phyloP scores from a whole-genome alignment of 2,329 filamentous ascomycete genomes.

The Hymenoscyphus occultus region DNA sequence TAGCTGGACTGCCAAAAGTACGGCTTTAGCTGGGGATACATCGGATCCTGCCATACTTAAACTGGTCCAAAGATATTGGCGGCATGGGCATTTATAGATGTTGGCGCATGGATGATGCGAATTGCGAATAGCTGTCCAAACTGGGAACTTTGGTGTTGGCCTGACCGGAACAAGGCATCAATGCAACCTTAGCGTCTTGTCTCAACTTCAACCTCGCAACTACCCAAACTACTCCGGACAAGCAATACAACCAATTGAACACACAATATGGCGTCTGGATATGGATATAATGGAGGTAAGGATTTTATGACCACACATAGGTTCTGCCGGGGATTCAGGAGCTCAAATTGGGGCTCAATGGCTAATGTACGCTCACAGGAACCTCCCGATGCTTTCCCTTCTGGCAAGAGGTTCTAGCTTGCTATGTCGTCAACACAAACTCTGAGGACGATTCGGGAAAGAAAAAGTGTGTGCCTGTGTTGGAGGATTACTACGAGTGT shows the following conservation, averaged over 20 bases:
- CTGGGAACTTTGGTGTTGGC: slow-evolving; percentile 13
- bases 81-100: slow-evolving; percentile 14
- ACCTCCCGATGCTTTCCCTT: slow-evolving; percentile 87
- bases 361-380: slow-evolving; percentile 29
- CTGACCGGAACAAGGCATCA: slow-evolving; percentile 20
- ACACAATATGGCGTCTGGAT: slow-evolving; percentile 71
- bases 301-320: slow-evolving; percentile 21
- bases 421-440: slow-evolving; percentile 92
- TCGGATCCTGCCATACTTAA: slow-evolving; percentile 36
- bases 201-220: slow-evolving; percentile 23
- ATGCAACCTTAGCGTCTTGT: slow-evolving; percentile 17
- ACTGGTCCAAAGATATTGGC: slow-evolving; percentile 14
- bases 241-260: slow-evolving; percentile 25
- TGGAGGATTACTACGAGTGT: slow-evolving; percentile 99
- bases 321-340: not conserved
- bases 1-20: slow-evolving; percentile 70
- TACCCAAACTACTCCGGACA: slow-evolving; percentile 13
- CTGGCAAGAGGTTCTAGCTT: slow-evolving; percentile 98
- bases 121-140: slow-evolving; percentile 18
- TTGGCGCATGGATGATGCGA: slow-evolving; percentile 9
- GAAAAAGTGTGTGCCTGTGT: slow-evolving; percentile 77
- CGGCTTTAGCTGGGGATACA: slow-evolving; percentile 64
- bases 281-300: slow-evolving; percentile 76
- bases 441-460: slow-evolving; percentile 76
- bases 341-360: slow-evolving; percentile 17